Percentiles rank a stretch among this genome's conserved stretches.
Evolutionary conservation across 139 green algal species (phyloP).

Genomic region (Mychonastes homosphaera): DNA sequence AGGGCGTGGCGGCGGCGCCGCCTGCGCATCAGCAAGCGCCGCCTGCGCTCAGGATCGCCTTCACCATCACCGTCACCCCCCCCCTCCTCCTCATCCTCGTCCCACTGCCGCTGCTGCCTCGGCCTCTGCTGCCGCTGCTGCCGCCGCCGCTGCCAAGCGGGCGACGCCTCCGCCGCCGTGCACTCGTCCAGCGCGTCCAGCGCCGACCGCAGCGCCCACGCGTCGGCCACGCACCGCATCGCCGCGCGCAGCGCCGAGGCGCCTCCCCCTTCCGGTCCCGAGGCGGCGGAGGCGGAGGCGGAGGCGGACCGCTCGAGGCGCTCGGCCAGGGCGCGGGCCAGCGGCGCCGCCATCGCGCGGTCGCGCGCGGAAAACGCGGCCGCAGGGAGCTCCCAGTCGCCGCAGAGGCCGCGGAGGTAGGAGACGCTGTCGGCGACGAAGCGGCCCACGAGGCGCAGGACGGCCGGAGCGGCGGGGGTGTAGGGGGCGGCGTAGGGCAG

Average conservation of each 20-base stretch:
- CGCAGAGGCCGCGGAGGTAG: slow-evolving; percentile 41
- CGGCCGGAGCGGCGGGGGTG: slow-evolving; percentile 26
- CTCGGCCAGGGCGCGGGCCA: neutral
- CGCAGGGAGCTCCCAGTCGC: slow-evolving; percentile 42
- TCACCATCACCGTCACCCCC: no score
- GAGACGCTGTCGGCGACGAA: slow-evolving; percentile 34
- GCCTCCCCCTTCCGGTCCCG: no score
- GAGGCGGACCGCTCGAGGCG: neutral
- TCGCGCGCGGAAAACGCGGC: slow-evolving; percentile 38
- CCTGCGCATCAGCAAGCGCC: no score
- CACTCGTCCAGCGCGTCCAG: slow-evolving; percentile 41
- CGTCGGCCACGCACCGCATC: slow-evolving; percentile 41
- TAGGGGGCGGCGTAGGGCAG: slow-evolving; percentile 38
- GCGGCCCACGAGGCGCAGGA: slow-evolving; percentile 21
- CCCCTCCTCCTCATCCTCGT: no score
- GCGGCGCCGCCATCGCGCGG: slow-evolving; percentile 31
- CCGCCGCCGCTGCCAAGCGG: neutral
- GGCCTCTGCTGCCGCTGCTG: slow-evolving; percentile 2
- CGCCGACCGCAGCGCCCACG: slow-evolving; percentile 23
- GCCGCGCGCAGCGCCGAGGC: slow-evolving; percentile 9
- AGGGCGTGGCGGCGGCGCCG: neutral
- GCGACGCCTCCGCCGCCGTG: slow-evolving; percentile 5
- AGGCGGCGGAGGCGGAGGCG: no score
- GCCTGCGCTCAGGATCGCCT: no score
- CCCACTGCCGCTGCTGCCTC: slow-evolving; percentile 3